phyloP scores from a whole-genome alignment of 176 grass and related monocot genomes.

The Ampelocalamus luodianensis region DNA sequence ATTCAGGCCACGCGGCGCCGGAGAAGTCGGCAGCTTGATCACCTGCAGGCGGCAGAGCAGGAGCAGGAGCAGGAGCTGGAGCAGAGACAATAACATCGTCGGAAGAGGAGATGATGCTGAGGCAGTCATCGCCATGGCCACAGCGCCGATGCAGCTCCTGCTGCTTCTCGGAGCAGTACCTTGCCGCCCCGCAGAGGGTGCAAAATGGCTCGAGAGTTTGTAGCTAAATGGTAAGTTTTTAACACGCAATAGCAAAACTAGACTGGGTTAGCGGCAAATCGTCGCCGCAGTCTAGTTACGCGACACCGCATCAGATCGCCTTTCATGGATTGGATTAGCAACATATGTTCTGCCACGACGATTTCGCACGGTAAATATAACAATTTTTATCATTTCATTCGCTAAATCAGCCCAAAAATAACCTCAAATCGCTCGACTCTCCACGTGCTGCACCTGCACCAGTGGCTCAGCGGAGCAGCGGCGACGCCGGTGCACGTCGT shows the following conservation, averaged over 20 bases:
- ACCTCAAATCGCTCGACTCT: slow-evolving; percentile 45
- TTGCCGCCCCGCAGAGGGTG: slow-evolving; percentile 29
- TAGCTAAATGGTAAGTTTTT: no score
- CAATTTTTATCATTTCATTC: no score
- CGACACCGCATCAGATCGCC: no score
- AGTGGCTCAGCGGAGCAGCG: slow-evolving; percentile 3
- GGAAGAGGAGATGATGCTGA: background rate
- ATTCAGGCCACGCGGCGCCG: slow-evolving; percentile 53
- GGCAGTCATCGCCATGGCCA: slow-evolving; percentile 51
- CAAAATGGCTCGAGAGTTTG: slow-evolving; percentile 30
- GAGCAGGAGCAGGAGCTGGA: background rate
- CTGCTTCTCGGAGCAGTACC: slow-evolving; percentile 62
- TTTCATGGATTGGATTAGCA: no score
- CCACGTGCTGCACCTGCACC: slow-evolving; percentile 59
- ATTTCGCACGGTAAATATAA: no score
- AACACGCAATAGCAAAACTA: no score
- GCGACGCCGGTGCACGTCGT: slow-evolving; percentile 31
- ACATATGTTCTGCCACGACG: no score
- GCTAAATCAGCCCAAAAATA: no score
- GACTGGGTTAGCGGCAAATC: no score
- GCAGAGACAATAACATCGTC: background rate
- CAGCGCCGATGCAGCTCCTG: slow-evolving; percentile 47
- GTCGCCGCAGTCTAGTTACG: no score
- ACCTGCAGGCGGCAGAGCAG: background rate
- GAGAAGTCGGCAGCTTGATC: slow-evolving; percentile 26